Percentiles rank a stretch among this genome's conserved stretches.
These are phyloP conservation scores for Trichoderma hamatum DNA, from an alignment of 2,329 filamentous ascomycete genomes.

Conservation along the genomic window DNA sequence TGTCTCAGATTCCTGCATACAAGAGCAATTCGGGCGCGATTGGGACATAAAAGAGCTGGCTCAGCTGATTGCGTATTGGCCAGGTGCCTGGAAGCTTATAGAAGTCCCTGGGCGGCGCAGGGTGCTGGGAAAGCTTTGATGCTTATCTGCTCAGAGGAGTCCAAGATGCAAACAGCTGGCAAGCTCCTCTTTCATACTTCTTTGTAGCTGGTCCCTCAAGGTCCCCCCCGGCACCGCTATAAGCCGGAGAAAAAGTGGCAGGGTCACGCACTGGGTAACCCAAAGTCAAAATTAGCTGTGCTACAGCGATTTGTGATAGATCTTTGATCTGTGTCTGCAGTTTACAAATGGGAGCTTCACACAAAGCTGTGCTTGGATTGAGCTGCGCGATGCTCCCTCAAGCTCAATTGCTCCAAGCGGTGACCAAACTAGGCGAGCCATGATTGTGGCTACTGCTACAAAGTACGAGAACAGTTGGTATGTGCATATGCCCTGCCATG, in stretches of 20 bases:
- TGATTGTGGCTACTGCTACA: neutral
- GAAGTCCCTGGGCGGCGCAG: neutral
- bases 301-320: neutral
- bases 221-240: neutral
- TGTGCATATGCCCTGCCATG: neutral
- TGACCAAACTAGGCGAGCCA: neutral
- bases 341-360: neutral
- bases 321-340: neutral
- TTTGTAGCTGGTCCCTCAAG: neutral
- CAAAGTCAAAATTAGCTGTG: neutral
- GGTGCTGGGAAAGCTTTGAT: neutral
- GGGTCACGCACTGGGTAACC: neutral
- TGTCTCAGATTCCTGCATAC: neutral
- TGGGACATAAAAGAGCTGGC: neutral
- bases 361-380: neutral
- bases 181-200: neutral
- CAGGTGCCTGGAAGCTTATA: neutral
- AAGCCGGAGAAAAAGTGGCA: neutral
- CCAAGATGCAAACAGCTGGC: neutral
- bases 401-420: neutral
- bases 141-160: conserved; percentile 8
- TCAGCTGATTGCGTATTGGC: conserved; percentile 9
- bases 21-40: neutral
- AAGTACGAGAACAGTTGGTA: neutral
- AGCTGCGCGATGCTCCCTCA: neutral